A percentile compares a stretch with the other conserved stretches of the same genome.
Conservation (phyloP, 805 yeast species). For the Wickerhamiella azymoides region DNA sequence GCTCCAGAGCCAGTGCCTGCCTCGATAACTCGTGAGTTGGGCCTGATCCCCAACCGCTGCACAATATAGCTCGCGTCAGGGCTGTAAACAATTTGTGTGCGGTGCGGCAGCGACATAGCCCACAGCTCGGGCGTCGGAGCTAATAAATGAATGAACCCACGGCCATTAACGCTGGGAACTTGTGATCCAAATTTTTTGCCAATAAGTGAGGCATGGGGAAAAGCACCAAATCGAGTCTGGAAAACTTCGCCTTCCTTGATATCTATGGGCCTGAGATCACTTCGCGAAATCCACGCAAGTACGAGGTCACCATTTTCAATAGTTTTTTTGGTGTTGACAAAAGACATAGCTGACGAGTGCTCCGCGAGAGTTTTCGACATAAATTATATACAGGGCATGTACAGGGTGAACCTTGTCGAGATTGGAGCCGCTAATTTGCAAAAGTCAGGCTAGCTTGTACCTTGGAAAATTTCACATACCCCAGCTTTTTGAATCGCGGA, state of each 20-base stretch:
- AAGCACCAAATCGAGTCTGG: constrained; percentile 81
- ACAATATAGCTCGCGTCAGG: constrained; percentile 88
- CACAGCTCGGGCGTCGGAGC: constrained; percentile 93
- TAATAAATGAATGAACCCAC: constrained; percentile 71
- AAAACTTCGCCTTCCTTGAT: constrained; percentile 46
- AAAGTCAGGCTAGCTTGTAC: too few relatives aligned
- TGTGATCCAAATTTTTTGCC: constrained; percentile 77
- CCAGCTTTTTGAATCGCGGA: too few relatives aligned
- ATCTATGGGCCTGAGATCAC: constrained; percentile 58
- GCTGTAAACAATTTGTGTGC: constrained; percentile 95
- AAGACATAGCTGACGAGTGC: constrained; percentile 28
- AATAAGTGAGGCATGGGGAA: constrained; percentile 72
- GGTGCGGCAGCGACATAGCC: constrained; percentile 90
- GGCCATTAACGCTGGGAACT: constrained; percentile 47
- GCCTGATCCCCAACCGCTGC: constrained; percentile 60
- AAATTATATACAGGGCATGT: too few relatives aligned
- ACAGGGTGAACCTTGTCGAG: too few relatives aligned
- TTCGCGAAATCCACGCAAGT: constrained; percentile 72
- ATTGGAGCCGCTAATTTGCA: too few relatives aligned
- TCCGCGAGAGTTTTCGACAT: too few relatives aligned
- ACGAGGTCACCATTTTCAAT: constrained; percentile 81
- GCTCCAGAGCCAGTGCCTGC: constrained; percentile 98
- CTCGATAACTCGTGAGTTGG: constrained; percentile 74
- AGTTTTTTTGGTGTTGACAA: constrained; percentile 44
- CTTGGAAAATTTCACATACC: too few relatives aligned